phyloP scores from a whole-genome alignment of 2,329 filamentous ascomycete genomes.

The Paracoccidioides lutzii region DNA sequence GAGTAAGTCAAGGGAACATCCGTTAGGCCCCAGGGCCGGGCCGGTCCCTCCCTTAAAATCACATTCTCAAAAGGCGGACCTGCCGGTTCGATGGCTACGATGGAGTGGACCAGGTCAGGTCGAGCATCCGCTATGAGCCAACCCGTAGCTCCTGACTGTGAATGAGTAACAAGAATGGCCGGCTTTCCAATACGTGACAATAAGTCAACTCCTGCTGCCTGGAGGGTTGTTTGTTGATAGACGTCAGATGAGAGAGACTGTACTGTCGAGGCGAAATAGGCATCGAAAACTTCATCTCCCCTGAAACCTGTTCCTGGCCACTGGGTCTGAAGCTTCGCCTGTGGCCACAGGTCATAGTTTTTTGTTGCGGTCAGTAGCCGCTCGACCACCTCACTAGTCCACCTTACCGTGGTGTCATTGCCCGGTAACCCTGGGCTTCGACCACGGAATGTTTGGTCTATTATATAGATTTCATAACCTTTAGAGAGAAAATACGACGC shows the following conservation, averaged over 20 bases:
- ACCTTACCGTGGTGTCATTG: slow-evolving; percentile 5
- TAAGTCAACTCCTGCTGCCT: slow-evolving; percentile 24
- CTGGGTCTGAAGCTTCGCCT: slow-evolving; percentile 27
- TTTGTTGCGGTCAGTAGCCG: slow-evolving; percentile 15
- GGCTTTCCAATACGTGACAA: slow-evolving; percentile 15
- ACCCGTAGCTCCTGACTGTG: slow-evolving; percentile 32
- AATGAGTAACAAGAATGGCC: slow-evolving; percentile 34
- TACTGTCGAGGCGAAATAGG: slow-evolving; percentile 25
- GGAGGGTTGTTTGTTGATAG: slow-evolving; percentile 20
- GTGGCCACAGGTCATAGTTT: slow-evolving; percentile 18
- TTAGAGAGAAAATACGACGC: slow-evolving; percentile 30
- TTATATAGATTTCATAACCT: slow-evolving; percentile 33
- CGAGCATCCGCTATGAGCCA: slow-evolving; percentile 39
- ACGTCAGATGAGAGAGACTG: slow-evolving; percentile 22
- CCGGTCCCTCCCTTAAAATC: slow-evolving; percentile 22
- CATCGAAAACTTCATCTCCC: slow-evolving; percentile 19
- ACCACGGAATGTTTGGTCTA: slow-evolving; percentile 24
- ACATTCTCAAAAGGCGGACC: slow-evolving; percentile 41
- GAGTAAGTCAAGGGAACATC: slow-evolving; percentile 37
- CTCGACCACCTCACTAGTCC: slow-evolving; percentile 9
- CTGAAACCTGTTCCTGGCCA: slow-evolving; percentile 26
- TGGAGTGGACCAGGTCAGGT: slow-evolving; percentile 36
- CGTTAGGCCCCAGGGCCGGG: slow-evolving; percentile 34
- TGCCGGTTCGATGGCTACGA: slow-evolving; percentile 41
- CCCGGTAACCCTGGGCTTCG: slow-evolving; percentile 12